phyloP scores from a whole-genome alignment of 805 yeast genomes.

The Wickerhamomyces canadensis region DNA sequence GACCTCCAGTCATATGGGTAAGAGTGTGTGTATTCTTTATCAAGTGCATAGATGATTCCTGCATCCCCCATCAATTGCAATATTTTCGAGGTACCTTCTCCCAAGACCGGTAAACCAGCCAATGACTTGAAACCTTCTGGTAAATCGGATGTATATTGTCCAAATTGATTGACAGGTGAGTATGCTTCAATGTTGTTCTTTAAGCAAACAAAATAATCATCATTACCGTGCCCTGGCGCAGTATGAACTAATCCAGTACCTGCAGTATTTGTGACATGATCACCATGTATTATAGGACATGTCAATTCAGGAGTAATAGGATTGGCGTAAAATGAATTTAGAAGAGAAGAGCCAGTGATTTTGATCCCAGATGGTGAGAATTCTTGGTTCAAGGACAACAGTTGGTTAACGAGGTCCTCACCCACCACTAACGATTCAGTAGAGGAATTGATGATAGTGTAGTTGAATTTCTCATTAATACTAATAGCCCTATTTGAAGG shows the following conservation, averaged over 20 bases:
- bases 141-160: constrained; percentile 53
- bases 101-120: constrained; percentile 55
- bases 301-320: constrained; percentile 38
- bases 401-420: constrained; percentile 35
- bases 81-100: constrained; percentile 46
- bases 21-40: constrained; percentile 61
- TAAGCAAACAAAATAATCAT: constrained; percentile 75
- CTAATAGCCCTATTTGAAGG: constrained; percentile 84
- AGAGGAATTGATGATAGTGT: constrained; percentile 41
- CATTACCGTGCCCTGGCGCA: constrained; percentile 97
- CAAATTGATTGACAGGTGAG: constrained; percentile 78
- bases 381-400: constrained; percentile 29
- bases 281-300: constrained; percentile 69
- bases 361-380: constrained; percentile 18
- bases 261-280: constrained; percentile 70
- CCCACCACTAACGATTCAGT: constrained; percentile 54
- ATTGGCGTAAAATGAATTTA: constrained; percentile 44
- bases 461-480: constrained; percentile 51
- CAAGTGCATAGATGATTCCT: constrained; percentile 42
- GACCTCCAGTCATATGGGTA: constrained; percentile 98
- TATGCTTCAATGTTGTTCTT: constrained; percentile 49
- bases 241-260: constrained; percentile 97
- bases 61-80: constrained; percentile 36
- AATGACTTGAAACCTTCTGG: constrained; percentile 43
- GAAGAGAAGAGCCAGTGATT: constrained; percentile 39